Evolutionary conservation across 371 early-diverging fungal species (phyloP), one percentile per base, ranked within the genome.

Genomic region (Saksenaea oblongispora): DNA sequence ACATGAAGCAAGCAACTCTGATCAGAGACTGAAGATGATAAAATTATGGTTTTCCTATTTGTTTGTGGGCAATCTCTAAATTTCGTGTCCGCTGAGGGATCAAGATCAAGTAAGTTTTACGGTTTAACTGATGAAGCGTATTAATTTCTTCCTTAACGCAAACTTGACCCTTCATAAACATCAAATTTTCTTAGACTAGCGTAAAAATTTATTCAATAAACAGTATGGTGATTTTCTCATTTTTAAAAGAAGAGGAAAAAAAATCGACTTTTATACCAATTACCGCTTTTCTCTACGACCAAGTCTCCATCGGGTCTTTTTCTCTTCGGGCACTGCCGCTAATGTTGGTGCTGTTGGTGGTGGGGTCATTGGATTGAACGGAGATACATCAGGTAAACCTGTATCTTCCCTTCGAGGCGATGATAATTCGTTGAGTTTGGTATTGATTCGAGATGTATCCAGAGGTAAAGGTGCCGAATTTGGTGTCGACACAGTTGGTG

Each of bases 271-370:
- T 42, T 17, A 17, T 18, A 39, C 39, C 18, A 39, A 27, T 57
- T 34, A 41, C 51, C 35, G 31, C 66, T 71, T 66, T 62, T 71
- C 61, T 58, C 65, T 70, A 37, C 70, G 57, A 54, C 71, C 67
- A 42, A 75, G 63, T 17, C 69, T 66, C 76, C 76, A 75, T 0
- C 76, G 63, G 5, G 64, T 59, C 57, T 73, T 76, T 54, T 71
- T 76, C 36, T 76, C 73, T 58, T 76, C 76, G 9, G 47, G 55
- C 22, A 51, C 34, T 7, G 64, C 53, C 15, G 56, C 37, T 15
- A 54, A 37, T 1, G 36, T 53, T 4, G 66, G 59, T 36, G 61
- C 56, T 28, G 55, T 17, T 4, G 61, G 51, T 17, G 63, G 39
- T 3, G 51, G 51, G 0, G 26, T 47, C 51, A 47, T 47, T 22